These are phyloP conservation scores for Phytopythium chamaehyphon DNA, from an alignment of 352 stramenopile species.

Conservation along the genomic window DNA sequence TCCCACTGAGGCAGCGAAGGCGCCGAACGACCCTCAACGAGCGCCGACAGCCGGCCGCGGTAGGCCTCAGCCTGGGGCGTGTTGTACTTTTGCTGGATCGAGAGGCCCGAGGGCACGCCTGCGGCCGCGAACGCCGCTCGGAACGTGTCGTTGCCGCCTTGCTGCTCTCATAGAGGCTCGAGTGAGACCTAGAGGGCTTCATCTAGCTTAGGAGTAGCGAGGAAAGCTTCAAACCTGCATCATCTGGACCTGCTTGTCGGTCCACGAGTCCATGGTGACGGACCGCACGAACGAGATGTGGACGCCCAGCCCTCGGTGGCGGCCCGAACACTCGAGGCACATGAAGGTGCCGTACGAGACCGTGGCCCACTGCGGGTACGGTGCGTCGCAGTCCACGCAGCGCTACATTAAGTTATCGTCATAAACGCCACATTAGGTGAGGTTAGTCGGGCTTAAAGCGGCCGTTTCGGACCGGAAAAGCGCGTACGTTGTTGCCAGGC, in stretches of 20 bases:
- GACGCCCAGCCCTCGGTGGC: conserved; percentile 89
- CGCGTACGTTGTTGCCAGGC: conserved; percentile 78
- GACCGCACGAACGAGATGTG: conserved; percentile 92
- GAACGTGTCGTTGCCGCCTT: conserved; percentile 73
- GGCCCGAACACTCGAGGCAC: conserved; percentile 92
- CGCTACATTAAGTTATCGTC: conserved; percentile 30
- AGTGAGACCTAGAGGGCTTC: too few relatives aligned
- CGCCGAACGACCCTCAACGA: conserved; percentile 54
- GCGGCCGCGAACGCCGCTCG: conserved; percentile 52
- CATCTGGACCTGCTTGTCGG: conserved; percentile 81
- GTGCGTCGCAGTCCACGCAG: conserved; percentile 93
- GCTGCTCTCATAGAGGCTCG: conserved; percentile 9
- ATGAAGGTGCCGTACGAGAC: conserved; percentile 95
- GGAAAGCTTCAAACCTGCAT: conserved; percentile 66
- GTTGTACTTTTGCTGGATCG: conserved; percentile 83
- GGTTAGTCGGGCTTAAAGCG: neutral
- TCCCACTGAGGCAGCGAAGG: conserved; percentile 66
- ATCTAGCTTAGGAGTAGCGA: too few relatives aligned
- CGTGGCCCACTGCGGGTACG: conserved; percentile 93
- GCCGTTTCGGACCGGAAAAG: neutral
- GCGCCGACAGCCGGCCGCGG: conserved; percentile 47
- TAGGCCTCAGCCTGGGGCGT: conserved; percentile 77
- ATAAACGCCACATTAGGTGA: conserved; percentile 3
- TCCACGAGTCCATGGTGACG: conserved; percentile 87
- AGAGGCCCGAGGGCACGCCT: conserved; percentile 68